Evolutionary conservation across 2,329 filamentous ascomycete genomes (phyloP).

Genomic region (Neonectria ditissima): DNA sequence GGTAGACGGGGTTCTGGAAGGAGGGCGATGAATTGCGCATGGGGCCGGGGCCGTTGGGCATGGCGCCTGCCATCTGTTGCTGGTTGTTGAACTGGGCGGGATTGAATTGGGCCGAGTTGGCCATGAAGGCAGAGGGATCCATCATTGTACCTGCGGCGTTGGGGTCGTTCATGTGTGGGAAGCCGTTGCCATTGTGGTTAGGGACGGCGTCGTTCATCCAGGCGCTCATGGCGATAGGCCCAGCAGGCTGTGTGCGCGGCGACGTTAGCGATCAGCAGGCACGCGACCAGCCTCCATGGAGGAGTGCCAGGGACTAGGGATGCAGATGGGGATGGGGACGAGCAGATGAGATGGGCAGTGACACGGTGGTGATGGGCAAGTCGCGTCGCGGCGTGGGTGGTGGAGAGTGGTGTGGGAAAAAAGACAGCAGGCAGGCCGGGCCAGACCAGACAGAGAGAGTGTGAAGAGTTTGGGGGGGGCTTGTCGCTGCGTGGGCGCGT

Average conservation of each 20-base stretch:
- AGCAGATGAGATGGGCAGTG: constrained; percentile 59
- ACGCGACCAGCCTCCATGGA: constrained; percentile 56
- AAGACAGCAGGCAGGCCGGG: constrained; percentile 31
- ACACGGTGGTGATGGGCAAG: constrained; percentile 60
- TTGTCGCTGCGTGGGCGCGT: constrained; percentile 21
- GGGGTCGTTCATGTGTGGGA: constrained; percentile 73
- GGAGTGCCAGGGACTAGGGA: constrained; percentile 50
- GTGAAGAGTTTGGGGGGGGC: constrained; percentile 27
- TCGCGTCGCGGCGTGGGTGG: constrained; percentile 58
- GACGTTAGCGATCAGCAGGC: constrained; percentile 60
- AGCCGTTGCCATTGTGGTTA: constrained; percentile 78
- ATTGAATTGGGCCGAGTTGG: constrained; percentile 70
- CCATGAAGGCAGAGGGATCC: constrained; percentile 74
- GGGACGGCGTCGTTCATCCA: constrained; percentile 79
- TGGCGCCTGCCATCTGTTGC: constrained; percentile 65
- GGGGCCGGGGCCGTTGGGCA: constrained; percentile 85
- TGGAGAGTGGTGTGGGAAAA: constrained; percentile 53
- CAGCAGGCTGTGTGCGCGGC: constrained; percentile 57
- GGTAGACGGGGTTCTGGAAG: constrained; percentile 82
- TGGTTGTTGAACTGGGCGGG: constrained; percentile 68
- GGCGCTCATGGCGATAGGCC: constrained; percentile 72
- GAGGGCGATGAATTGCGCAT: constrained; percentile 85
- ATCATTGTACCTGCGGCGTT: constrained; percentile 70
- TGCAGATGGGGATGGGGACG: constrained; percentile 52
- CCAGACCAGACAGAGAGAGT: constrained; percentile 39